Percentiles rank a stretch among this genome's conserved stretches.
Evolutionary conservation across 2,329 filamentous ascomycete species (phyloP).

Genomic region (Colletotrichum australisinense): DNA sequence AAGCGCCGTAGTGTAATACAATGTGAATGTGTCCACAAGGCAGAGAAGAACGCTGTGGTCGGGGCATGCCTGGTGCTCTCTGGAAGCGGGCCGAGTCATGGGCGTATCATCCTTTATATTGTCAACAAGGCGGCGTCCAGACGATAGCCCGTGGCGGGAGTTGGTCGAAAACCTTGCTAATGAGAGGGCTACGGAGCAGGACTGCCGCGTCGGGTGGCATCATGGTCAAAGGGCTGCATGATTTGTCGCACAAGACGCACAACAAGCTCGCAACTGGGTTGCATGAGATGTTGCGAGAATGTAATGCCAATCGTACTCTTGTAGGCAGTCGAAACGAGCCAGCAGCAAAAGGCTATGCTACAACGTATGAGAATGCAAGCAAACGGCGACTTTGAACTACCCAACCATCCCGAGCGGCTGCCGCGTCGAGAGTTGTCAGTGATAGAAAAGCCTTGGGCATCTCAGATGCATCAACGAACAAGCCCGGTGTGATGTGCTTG

Average conservation of each 20-base stretch:
- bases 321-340: conserved; percentile 3
- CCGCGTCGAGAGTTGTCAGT: not conserved
- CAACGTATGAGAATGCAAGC: not conserved
- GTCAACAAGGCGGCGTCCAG: conserved; percentile 2
- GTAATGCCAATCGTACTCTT: conserved; percentile 1
- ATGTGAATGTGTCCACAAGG: not conserved
- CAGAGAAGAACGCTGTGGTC: conserved; percentile 10
- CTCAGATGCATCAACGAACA: conserved; percentile 14
- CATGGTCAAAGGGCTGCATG: conserved; percentile 9
- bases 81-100: conserved; percentile 25
- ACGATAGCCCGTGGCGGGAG: not conserved
- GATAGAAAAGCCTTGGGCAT: conserved; percentile 8
- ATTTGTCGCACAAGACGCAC: conserved; percentile 16
- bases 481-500: conserved; percentile 7
- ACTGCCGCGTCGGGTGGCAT: not conserved
- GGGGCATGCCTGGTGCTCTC: conserved; percentile 3
- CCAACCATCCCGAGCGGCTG: not conserved
- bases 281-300: not conserved
- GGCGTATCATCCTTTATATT: conserved; percentile 9
- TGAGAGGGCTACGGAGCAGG: not conserved
- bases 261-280: conserved; percentile 8
- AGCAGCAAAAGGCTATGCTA: not conserved
- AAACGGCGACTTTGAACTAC: not conserved
- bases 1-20: not conserved
- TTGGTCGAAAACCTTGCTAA: conserved; percentile 6